Conservation (phyloP, 352 stramenopile genomes). For the Thalassiosira livingstoniorum region DNA sequence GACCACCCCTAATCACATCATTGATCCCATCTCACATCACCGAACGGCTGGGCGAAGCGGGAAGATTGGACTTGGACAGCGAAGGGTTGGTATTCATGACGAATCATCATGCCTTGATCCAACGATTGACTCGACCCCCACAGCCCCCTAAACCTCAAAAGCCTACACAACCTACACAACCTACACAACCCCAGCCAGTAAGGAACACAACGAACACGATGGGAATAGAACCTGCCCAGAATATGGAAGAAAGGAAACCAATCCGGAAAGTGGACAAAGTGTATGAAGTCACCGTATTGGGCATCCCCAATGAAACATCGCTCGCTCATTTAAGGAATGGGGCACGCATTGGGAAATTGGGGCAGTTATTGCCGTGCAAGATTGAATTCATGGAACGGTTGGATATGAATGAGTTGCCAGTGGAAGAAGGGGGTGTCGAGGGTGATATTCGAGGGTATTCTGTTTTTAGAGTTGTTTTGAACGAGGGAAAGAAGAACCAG, state of each 20-base stretch:
- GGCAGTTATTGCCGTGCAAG: neutral
- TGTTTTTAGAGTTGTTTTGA: neutral
- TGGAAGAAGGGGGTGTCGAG: neutral
- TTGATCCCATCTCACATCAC: neutral
- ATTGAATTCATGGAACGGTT: conserved; percentile 7
- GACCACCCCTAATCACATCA: neutral
- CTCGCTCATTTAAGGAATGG: neutral
- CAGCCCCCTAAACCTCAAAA: no score
- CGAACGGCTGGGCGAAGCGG: neutral
- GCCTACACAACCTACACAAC: no score
- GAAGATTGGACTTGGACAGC: conserved; percentile 6
- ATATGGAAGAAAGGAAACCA: neutral
- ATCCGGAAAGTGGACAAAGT: neutral
- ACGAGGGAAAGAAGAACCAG: conserved; percentile 5
- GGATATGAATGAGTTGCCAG: neutral
- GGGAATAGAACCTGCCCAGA: neutral
- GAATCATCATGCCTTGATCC: conserved; percentile 2
- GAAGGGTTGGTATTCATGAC: conserved; percentile 12
- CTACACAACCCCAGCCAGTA: no score
- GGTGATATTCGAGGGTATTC: neutral
- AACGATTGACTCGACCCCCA: neutral
- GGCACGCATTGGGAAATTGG: neutral
- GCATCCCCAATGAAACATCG: neutral
- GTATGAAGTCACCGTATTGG: conserved; percentile 1
- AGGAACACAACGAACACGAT: neutral